Evolutionary conservation across 2,329 filamentous ascomycete species (phyloP), one percentile per base, ranked within the genome.

Genomic region (Fusarium haematococcum): DNA sequence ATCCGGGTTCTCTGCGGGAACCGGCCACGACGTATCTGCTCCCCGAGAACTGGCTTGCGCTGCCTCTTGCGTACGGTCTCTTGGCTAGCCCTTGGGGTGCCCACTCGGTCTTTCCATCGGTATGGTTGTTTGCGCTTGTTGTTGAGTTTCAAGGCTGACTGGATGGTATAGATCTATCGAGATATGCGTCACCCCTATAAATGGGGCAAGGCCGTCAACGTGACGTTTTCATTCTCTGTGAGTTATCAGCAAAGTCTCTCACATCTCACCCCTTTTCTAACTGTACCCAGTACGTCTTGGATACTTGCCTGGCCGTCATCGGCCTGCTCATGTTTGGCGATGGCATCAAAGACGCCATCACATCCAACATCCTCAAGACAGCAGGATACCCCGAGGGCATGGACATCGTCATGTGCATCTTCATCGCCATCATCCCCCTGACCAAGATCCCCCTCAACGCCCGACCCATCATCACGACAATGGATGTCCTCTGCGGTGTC

Each of bases 321-420:
- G 96, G 97, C 43, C 89, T 97, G 67, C 88, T 98, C 74, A 98
- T 99, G 96, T 99, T 98, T 82, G 96, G 96, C 70, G 94, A 97
- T 76, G 88, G 86, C n/a, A 94, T 98, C 63, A 89, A 89, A 66
- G 95, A 98, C 73, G 95, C 97, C 82, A 92, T 98, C 80, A 98
- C 97, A 0, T 93, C 93, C 79, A 98, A 98, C 83, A 92, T 99
- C 69, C 90, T 98, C 74, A 86, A 89, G 62, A 93, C 91, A 1
- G 83, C 88, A 7, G 92, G 92, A 63, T 98, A 97, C 80, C 94
- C 96, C 1, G 85, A 89, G 14, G 88, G 86, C 1, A 83, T 97
- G 45, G 94, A 91, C n/a, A 84, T 96, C 56, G 86, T 96, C 75
- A 93, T 98, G 82, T 95, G 95, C 74, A 86, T 94, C 71, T 96